These are phyloP conservation scores for Saccharomyces hybrid DNA, from an alignment of 1,139 yeast genomes.

Conservation along the genomic window DNA sequence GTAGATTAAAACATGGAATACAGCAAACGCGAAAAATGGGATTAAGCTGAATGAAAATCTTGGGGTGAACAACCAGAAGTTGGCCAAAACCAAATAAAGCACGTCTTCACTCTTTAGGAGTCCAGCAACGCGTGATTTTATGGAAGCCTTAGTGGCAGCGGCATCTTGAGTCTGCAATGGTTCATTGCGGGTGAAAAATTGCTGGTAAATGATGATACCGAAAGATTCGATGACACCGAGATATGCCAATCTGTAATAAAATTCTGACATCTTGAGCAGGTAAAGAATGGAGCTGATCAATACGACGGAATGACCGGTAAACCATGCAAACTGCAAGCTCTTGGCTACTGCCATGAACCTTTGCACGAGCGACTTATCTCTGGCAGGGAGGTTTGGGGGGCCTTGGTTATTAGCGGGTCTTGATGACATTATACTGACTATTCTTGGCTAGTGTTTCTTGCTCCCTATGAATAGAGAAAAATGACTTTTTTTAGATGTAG, in stretches of 20 bases:
- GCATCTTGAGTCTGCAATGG: neutral
- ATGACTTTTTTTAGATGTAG: neutral
- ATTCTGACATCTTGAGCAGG: conserved; percentile 37
- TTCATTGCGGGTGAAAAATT: conserved; percentile 24
- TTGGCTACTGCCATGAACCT: conserved; percentile 21
- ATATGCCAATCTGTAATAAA: conserved; percentile 56
- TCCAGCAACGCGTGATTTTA: conserved; percentile 12
- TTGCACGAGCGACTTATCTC: conserved; percentile 24
- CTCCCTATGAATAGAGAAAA: neutral
- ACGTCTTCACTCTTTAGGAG: conserved; percentile 56
- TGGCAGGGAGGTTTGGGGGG: neutral
- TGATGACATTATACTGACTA: conserved; percentile 1
- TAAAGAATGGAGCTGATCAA: conserved; percentile 49
- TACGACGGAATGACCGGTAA: conserved; percentile 59
- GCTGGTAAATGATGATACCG: conserved; percentile 66
- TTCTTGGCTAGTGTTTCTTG: neutral
- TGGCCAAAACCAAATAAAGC: conserved; percentile 54
- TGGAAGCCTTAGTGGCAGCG: neutral
- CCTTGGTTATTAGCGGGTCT: conserved; percentile 4
- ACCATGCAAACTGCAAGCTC: conserved; percentile 35
- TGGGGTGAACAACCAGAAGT: conserved; percentile 50
- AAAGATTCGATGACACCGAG: conserved; percentile 66
- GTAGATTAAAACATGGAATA: conserved; percentile 68
- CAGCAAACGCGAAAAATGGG: conserved; percentile 62
- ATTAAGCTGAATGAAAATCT: conserved; percentile 48